Base-by-base conservation (phyloP, 495 filamentous ascomycete species). In the Annulohypoxylon stygium region DNA sequence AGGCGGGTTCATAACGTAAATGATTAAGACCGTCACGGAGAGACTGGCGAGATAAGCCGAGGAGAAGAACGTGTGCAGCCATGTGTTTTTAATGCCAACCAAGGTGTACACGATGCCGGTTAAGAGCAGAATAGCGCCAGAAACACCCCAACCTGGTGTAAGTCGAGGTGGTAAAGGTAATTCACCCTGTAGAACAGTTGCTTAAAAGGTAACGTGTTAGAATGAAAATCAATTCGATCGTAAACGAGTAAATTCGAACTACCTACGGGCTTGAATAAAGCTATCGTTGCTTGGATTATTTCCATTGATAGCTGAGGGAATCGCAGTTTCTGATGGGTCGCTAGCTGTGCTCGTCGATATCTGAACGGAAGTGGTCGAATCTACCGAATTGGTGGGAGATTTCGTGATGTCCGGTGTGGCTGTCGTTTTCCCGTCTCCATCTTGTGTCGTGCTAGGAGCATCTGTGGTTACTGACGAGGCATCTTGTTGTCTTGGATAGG, bases 1-100 rank as follows among this genome's bases (percentile, higher is more conserved):
- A 0, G 95, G 94, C 1, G 90, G 91, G 57, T 85, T 90, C 91
- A 95, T 96, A 53, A 98, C 92, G 76, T 98, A 98, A 50, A 96
- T 80, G 68, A 98, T 95, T 8, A 98, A 81, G 20, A 97, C 93
- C 0, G 91, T 90, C 5, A 95, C 91, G 11, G 92, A 88, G 33
- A 98, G 81, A 69, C 89, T 88, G 14, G 87, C 85, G 11, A 97
- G 81, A 75, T 92, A 94, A 3, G 89, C 93, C 1, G 91, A 86
- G 4, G 93, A 95, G 55, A 97, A 84, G 76, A 92, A 97, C 25
- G 95, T 90, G 77, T 96, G 90, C 1, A 97, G 78, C 89, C 90
- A 91, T 88, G 89, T 85, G 72, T 94, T 92, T 80, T 93, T 94
- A 70, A 97, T 93, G 0, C 95, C 95, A 69, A 97, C 86, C 37